Evolutionary conservation across 2,329 filamentous ascomycete species (phyloP), one percentile per base, ranked within the genome.

Genomic region (Paecilomyces fulvus): DNA sequence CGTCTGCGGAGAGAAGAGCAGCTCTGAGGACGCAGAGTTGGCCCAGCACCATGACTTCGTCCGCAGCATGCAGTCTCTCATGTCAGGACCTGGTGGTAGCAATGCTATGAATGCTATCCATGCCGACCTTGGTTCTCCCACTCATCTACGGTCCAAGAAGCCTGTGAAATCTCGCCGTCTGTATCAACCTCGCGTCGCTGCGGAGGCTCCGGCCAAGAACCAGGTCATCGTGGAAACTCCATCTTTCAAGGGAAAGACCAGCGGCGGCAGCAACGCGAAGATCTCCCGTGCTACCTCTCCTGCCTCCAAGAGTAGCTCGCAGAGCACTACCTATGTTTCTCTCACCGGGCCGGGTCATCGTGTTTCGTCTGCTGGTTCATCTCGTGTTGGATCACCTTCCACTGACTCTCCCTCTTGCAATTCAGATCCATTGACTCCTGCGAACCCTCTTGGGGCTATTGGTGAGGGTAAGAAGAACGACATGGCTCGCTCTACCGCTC

Each of bases 161-260:
- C 28, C 51, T 1, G 58, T 56, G 14, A 64, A 58, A 51, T 61
- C 64, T 11, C 64, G 64, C 37, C 63, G 63, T 30, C 51, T 67
- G 31, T 65, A 64, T 51, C 60, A 65, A 30, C 54, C 57, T 6
- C 60, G 61, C 11, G 55, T 59, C 12, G 59, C 60, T 23, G 46
- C 51, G 5, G 48, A 37, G 9, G 37, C 50, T n/a, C 52, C 52
- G 3, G 55, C 56, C 3, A 33, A 31, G 10, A 43, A 48, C 12
- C 54, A 54, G 20, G 59, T 60, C 8, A 54, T 31, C 9, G 8
- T 31, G 12, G 54, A 59, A 2, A 14, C 46, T 9, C 58, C 59
- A 21, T 46, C 58, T 12, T 55, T 60, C 52, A 56, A 55, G 25
- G 54, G 50, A 30, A 53, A 55, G 23, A 53, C 56, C 9, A 57